Base-by-base conservation (phyloP, 495 filamentous ascomycete genomes). In the Lepidopterella palustris region DNA sequence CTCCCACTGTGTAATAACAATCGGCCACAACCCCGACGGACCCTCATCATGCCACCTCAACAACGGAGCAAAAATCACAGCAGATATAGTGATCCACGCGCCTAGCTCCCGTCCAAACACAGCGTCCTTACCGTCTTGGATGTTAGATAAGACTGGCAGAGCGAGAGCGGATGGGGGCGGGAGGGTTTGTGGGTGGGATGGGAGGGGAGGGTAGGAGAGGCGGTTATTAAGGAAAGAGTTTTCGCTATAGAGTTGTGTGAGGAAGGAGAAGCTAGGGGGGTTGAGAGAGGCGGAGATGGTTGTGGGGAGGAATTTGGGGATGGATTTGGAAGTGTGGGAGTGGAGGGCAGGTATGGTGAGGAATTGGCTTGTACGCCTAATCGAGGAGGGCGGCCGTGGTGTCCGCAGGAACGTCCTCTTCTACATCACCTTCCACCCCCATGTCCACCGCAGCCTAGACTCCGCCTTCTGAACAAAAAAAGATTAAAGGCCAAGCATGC, bases 41-140 rank as follows among this genome's bases (percentile, higher is more conserved):
- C 58, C 40, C 45, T 58, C 61, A 11, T 31, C 55, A 5, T 35
- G 63, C 39, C 25, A 45, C 21, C 59, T 70, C 25, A 61, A 52
- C 59, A 61, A 66, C 55, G 70, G 55, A n/a, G 59, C 60, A 35
- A 64, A 47, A n/a, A 59, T 66, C 31, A 61, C 52, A 13, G 59
- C 56, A 0, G 70, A 72, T 39, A 27, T 68, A 1, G 61, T 65
- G 42, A 62, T 70, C 23, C 40, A 55, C 0, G 65, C 66, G 39
- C 64, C 70, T 8, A 67, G 70, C 47, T 64, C 67, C 8, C 25
- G 26, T 2, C 68, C 70, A 0, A 71, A 71, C 60, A 68, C 66
- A 20, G 0, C 20, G 26, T 72, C 57, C 66, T 57, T 70, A 6
- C 59, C 70, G 0, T 10, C 45, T 11, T 5, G 13, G 24, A 35